Percentiles rank a stretch among this genome's conserved stretches.
Conservation (phyloP, 1,284 basidiomycete genomes). For the Cryptococcus hybrid region DNA sequence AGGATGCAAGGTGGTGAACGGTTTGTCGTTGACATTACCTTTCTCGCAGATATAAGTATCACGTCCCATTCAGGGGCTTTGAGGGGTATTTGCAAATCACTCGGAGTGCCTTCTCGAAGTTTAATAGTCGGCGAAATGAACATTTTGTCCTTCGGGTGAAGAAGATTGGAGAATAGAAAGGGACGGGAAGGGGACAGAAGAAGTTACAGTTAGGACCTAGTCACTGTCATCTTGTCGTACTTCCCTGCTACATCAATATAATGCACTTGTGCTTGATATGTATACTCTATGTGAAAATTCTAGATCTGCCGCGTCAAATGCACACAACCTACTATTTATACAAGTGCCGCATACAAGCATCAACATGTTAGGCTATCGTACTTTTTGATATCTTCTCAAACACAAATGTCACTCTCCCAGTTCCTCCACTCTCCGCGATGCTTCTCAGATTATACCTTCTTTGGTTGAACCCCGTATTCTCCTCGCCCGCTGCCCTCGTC, state of each 20-base stretch:
- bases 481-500: background rate
- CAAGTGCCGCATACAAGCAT: too few species aligned
- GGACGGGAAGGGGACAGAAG: too few species aligned
- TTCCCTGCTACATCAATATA: too few species aligned
- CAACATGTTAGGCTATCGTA: too few species aligned
- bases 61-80: slow-evolving; percentile 34
- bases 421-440: slow-evolving; percentile 26
- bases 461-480: slow-evolving; percentile 1
- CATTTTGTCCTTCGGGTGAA: slow-evolving; percentile 31
- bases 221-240: too few species aligned
- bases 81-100: slow-evolving; percentile 28
- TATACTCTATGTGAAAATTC: too few species aligned
- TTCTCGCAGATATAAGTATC: slow-evolving; percentile 22
- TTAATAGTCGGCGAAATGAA: slow-evolving; percentile 38
- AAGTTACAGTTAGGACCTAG: too few species aligned
- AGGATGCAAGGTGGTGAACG: background rate
- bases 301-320: too few species aligned
- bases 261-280: too few species aligned
- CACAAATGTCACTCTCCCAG: slow-evolving; percentile 44
- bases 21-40: background rate
- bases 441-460: slow-evolving; percentile 33
- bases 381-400: slow-evolving; percentile 43
- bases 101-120: slow-evolving; percentile 21
- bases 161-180: slow-evolving; percentile 3
- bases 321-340: too few species aligned